A percentile compares a stretch with the other conserved stretches of the same genome.
phyloP scores from a whole-genome alignment of 257 asterid species.

The Nicotiana undulata region DNA sequence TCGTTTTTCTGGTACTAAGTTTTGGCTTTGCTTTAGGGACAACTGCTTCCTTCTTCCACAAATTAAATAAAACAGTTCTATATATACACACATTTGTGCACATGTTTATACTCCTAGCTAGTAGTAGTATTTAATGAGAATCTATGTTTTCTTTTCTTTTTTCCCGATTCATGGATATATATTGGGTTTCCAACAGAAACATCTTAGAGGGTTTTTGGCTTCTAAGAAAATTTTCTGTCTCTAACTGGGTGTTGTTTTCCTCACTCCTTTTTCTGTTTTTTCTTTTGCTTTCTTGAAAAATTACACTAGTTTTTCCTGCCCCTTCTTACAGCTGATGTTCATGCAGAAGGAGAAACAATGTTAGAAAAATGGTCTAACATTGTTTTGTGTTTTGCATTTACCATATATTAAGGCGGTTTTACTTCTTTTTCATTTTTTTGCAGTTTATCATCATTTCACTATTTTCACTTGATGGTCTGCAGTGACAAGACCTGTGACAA shows the following conservation, averaged over 20 bases:
- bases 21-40: conserved; percentile 70
- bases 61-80: conserved; percentile 23
- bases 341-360: conserved; percentile 2
- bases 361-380: background rate
- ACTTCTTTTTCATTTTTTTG: background rate
- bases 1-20: conserved; percentile 35
- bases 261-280: conserved; percentile 10
- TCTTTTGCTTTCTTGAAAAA: background rate
- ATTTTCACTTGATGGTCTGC: conserved; percentile 25
- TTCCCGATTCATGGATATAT: conserved; percentile 27
- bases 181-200: conserved; percentile 45
- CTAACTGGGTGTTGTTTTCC: conserved; percentile 27
- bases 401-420: background rate
- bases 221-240: conserved; percentile 42
- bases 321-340: background rate
- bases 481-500: conserved; percentile 27
- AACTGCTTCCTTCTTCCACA: conserved; percentile 61
- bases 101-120: conserved; percentile 25
- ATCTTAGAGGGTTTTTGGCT: conserved; percentile 28
- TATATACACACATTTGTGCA: conserved; percentile 9
- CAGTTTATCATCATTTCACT: background rate
- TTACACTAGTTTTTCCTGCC: background rate
- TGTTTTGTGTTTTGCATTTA: background rate
- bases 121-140: conserved; percentile 7
- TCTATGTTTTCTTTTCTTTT: conserved; percentile 24